A percentile compares a stretch with the other conserved stretches of the same genome.
phyloP scores from a whole-genome alignment of 139 green algal species.

The Diplosphaera chodatii region DNA sequence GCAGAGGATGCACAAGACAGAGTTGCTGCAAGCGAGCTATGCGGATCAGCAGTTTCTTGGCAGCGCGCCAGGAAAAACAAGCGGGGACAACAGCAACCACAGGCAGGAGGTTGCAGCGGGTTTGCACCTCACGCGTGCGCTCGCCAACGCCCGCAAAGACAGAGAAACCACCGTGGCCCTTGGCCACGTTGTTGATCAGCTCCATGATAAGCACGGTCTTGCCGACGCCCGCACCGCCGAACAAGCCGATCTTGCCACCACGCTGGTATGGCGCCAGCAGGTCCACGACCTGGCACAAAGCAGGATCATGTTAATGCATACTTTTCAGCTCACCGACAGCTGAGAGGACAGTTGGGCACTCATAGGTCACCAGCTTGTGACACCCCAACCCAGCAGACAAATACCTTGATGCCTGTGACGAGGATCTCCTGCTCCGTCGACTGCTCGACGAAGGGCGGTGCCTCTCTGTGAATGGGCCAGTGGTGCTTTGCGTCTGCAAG shows the following conservation, averaged over 20 bases:
- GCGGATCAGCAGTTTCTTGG: too few relatives aligned
- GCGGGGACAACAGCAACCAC: too few relatives aligned
- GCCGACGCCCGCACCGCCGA: slow-evolving; percentile 96
- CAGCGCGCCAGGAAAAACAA: too few relatives aligned
- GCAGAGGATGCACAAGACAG: too few relatives aligned
- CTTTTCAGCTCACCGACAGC: too few relatives aligned
- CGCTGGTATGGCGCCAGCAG: slow-evolving; percentile 97
- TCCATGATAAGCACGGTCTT: slow-evolving; percentile 99
- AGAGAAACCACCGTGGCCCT: slow-evolving; percentile 99
- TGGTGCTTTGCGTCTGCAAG: slow-evolving; percentile 44
- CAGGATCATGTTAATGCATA: too few relatives aligned
- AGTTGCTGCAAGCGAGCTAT: too few relatives aligned
- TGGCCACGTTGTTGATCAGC: slow-evolving; percentile 99
- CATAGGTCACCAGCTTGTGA: too few relatives aligned
- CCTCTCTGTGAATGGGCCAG: slow-evolving; percentile 94
- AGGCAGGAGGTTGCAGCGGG: too few relatives aligned
- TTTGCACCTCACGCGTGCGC: slow-evolving; percentile 97
- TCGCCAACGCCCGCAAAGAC: slow-evolving; percentile 99
- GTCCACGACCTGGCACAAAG: slow-evolving; percentile 82
- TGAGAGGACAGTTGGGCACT: too few relatives aligned
- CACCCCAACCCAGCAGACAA: too few relatives aligned
- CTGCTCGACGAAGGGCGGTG: slow-evolving; percentile 92
- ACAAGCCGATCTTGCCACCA: slow-evolving; percentile 99
- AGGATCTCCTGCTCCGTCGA: slow-evolving; percentile 96
- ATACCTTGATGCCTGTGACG: slow-evolving; percentile 99